phyloP scores from a whole-genome alignment of 495 filamentous ascomycete genomes.

The Aspergillus coremiiformis region DNA sequence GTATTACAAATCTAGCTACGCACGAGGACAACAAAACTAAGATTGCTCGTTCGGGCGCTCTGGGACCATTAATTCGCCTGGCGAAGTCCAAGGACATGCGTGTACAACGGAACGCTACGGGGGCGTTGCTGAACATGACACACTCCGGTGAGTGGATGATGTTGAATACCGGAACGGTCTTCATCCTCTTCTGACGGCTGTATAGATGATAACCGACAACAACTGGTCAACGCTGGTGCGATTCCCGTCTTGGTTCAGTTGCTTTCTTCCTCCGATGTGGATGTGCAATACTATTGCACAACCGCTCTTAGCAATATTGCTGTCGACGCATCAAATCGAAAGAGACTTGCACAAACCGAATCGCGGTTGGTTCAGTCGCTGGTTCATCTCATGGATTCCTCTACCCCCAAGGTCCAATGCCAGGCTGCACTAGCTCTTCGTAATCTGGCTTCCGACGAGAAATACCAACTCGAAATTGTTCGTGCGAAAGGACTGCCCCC shows the following conservation, averaged over 20 bases:
- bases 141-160: slow-evolving; percentile 69
- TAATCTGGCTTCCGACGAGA: slow-evolving; percentile 95
- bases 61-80: slow-evolving; percentile 81
- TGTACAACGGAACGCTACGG: slow-evolving; percentile 94
- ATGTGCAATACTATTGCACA: slow-evolving; percentile 99
- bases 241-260: slow-evolving; percentile 95
- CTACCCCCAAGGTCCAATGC: slow-evolving; percentile 95
- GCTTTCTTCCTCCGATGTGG: slow-evolving; percentile 82
- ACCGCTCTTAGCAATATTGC: slow-evolving; percentile 98
- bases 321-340: slow-evolving; percentile 84
- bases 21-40: slow-evolving; percentile 99
- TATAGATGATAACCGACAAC: slow-evolving; percentile 93
- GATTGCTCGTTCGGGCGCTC: slow-evolving; percentile 89
- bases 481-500: slow-evolving; percentile 75
- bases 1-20: slow-evolving; percentile 95
- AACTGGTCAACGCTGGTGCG: slow-evolving; percentile 91
- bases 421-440: slow-evolving; percentile 91
- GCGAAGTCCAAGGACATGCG: slow-evolving; percentile 98
- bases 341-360: slow-evolving; percentile 82
- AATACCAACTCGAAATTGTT: slow-evolving; percentile 97
- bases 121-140: slow-evolving; percentile 96
- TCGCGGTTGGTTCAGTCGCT: slow-evolving; percentile 83
- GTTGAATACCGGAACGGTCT: not conserved
- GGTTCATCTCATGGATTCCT: slow-evolving; percentile 93
- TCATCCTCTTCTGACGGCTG: slow-evolving; percentile 1